Evolutionary conservation across 1,284 basidiomycete species (phyloP).

Genomic region (Boletus smithii): DNA sequence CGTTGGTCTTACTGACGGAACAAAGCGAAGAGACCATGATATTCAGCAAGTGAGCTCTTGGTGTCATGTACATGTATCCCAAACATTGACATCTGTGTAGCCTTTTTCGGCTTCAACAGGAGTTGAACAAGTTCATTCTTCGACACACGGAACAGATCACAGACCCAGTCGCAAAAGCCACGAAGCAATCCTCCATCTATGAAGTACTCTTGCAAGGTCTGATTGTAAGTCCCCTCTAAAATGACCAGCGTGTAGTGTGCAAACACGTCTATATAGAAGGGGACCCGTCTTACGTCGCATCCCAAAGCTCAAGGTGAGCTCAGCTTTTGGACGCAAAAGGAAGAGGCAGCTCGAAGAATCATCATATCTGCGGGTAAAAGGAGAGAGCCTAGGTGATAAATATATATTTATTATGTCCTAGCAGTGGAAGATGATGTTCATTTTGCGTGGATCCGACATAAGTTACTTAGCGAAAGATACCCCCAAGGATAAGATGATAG

Average conservation of each 20-base stretch:
- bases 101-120: constrained; percentile 79
- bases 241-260: not conserved
- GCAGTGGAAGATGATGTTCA: constrained; percentile 12
- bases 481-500: constrained; percentile 10
- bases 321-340: constrained; percentile 55
- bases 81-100: constrained; percentile 40
- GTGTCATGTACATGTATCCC: not conserved
- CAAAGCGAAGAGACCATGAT: constrained; percentile 92
- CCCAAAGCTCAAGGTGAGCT: constrained; percentile 58
- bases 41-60: constrained; percentile 72
- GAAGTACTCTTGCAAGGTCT: constrained; percentile 75
- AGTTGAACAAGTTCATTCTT: constrained; percentile 76
- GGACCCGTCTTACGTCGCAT: constrained; percentile 49
- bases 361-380: constrained; percentile 44
- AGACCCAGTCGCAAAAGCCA: constrained; percentile 61
- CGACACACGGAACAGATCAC: constrained; percentile 68
- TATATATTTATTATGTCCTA: too few species aligned
- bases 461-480: constrained; percentile 19
- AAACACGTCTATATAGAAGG: constrained; percentile 38
- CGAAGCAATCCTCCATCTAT: constrained; percentile 70
- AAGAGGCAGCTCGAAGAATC: constrained; percentile 54
- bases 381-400: constrained; percentile 25
- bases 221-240: constrained; percentile 51
- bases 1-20: constrained; percentile 73
- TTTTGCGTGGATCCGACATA: constrained; percentile 22